Percentiles rank a stretch among this genome's conserved stretches.
phyloP scores from a whole-genome alignment of 1,284 basidiomycete species.

The Sporisorium iseilematis-ciliati region DNA sequence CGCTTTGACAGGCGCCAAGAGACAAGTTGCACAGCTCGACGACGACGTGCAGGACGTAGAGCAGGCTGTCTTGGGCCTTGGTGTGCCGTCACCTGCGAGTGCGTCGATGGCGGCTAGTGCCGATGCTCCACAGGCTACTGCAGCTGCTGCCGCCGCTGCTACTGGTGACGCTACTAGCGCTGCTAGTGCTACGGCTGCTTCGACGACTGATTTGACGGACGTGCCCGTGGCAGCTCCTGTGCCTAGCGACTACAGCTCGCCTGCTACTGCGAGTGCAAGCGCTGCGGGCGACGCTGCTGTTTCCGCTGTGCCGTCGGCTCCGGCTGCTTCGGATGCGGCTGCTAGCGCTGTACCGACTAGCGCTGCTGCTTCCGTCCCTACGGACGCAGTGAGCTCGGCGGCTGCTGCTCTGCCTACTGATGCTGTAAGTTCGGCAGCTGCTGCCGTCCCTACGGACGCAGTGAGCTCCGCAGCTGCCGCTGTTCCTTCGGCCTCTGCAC shows the following conservation, averaged over 20 bases:
- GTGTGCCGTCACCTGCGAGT: constrained; percentile 13
- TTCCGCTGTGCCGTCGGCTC: constrained; percentile 2
- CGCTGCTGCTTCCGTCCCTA: not conserved
- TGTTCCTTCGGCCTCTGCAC: constrained; percentile 8
- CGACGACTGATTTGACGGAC: constrained; percentile 6
- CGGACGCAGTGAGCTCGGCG: not conserved
- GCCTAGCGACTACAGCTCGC: constrained; percentile 32
- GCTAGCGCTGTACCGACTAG: not conserved
- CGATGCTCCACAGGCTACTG: not conserved
- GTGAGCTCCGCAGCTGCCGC: constrained; percentile 10
- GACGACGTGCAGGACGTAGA: constrained; percentile 2
- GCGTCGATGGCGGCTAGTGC: constrained; percentile 8
- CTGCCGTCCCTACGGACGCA: too few relatives aligned
- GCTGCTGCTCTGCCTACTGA: not conserved
- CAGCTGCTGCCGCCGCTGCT: not conserved
- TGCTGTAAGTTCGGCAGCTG: not conserved
- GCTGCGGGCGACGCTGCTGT: constrained; percentile 5
- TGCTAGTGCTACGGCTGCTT: constrained; percentile 8
- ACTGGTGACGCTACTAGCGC: not conserved
- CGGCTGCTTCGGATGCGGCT: constrained; percentile 10
- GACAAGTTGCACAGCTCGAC: constrained; percentile 12
- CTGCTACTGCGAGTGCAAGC: not conserved
- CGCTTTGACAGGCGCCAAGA: constrained; percentile 5
- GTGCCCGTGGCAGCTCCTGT: constrained; percentile 34
- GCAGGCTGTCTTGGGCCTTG: constrained; percentile 7